phyloP scores from a whole-genome alignment of 148 eudicot genomes.

The Persicaria maculosa region DNA sequence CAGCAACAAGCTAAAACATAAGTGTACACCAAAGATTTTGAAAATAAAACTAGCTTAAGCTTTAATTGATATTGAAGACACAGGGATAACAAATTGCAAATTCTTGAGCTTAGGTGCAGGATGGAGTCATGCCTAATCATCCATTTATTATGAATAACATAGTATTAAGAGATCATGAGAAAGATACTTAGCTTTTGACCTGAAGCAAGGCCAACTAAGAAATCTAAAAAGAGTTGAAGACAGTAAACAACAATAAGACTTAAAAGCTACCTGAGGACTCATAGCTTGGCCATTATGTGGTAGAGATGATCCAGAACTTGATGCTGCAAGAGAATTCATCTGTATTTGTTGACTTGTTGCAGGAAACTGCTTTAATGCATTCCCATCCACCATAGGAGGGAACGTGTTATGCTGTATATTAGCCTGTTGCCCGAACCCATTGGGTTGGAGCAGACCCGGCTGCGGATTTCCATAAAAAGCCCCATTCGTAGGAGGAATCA shows the following conservation, averaged over 20 bases:
- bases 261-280: constrained; percentile 40
- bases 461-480: constrained; percentile 32
- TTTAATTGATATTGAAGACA: background rate
- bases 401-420: constrained; percentile 22
- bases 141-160: background rate
- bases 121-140: background rate
- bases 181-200: background rate
- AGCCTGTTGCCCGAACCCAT: constrained; percentile 32
- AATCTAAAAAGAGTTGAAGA: background rate
- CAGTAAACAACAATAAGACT: background rate
- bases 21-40: background rate
- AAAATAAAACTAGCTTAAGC: background rate
- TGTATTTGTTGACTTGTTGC: constrained; percentile 27
- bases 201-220: background rate
- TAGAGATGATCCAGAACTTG: constrained; percentile 18
- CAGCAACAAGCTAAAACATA: background rate
- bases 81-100: background rate
- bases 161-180: background rate
- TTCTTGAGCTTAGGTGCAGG: background rate
- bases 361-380: constrained; percentile 21
- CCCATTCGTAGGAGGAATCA: constrained; percentile 33
- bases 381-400: constrained; percentile 4
- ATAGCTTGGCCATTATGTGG: constrained; percentile 25
- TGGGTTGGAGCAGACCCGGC: constrained; percentile 23
- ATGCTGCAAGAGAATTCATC: constrained; percentile 24